phyloP scores from a whole-genome alignment of 805 yeast genomes.

The Grigorovia transvaalensis region DNA sequence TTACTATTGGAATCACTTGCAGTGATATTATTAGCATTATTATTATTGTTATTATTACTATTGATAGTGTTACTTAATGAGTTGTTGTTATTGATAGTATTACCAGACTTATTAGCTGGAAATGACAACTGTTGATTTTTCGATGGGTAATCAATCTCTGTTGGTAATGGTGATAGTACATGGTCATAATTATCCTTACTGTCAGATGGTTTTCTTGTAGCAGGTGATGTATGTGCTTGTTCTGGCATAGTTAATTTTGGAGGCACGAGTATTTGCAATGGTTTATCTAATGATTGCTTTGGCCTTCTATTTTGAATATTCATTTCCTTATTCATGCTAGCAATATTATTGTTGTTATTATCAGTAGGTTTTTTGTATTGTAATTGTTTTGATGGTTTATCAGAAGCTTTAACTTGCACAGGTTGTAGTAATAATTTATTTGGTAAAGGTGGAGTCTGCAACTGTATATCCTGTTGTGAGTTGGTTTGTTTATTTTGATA shows the following conservation, averaged over 20 bases:
- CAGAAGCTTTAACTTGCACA: background rate
- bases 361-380: background rate
- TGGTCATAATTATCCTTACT: slow-evolving; percentile 16
- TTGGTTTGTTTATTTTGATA: background rate
- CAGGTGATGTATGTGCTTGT: slow-evolving; percentile 41
- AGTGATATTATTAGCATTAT: slow-evolving; percentile 9
- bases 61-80: background rate
- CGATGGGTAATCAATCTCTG: slow-evolving; percentile 1
- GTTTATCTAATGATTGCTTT: background rate
- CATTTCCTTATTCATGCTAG: background rate
- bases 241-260: slow-evolving; percentile 38
- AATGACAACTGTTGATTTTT: slow-evolving; percentile 1
- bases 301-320: background rate
- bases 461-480: background rate
- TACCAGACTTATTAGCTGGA: background rate
- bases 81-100: background rate
- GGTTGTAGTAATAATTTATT: slow-evolving; percentile 2
- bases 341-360: background rate
- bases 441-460: background rate
- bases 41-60: slow-evolving; percentile 19
- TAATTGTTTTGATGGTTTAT: background rate
- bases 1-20: background rate
- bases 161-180: slow-evolving; percentile 20
- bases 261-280: slow-evolving; percentile 24
- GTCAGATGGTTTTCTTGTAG: slow-evolving; percentile 21